Percentiles rank a stretch among this genome's conserved stretches.
Evolutionary conservation across 371 early-diverging fungal genomes (phyloP).

Genomic region (Lichtheimia hyalospora): DNA sequence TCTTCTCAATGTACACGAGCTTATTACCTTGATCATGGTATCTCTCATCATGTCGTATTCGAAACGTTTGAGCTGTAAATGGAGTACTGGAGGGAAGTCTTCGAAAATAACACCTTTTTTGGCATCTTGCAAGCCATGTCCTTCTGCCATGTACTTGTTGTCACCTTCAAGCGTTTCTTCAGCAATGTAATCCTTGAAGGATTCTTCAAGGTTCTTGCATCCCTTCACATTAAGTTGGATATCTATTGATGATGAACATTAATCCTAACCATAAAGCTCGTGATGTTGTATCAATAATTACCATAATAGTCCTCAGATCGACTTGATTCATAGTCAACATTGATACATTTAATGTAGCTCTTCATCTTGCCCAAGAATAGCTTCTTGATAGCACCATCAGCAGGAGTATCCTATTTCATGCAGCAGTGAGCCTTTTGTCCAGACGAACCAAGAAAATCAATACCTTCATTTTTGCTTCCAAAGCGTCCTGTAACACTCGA

Average conservation of each 20-base stretch:
- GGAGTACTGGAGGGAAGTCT: slow-evolving; percentile 95
- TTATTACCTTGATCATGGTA: slow-evolving; percentile 85
- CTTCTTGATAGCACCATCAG: slow-evolving; percentile 89
- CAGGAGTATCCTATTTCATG: slow-evolving; percentile 69
- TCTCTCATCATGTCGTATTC: slow-evolving; percentile 96
- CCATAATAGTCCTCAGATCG: slow-evolving; percentile 71
- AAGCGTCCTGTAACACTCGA: slow-evolving; percentile 93
- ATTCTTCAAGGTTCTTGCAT: slow-evolving; percentile 84
- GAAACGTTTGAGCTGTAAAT: slow-evolving; percentile 97
- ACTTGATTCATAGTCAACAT: slow-evolving; percentile 94
- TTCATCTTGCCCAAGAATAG: slow-evolving; percentile 96
- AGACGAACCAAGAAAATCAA: neutral
- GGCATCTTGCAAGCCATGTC: slow-evolving; percentile 95
- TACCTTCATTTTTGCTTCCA: slow-evolving; percentile 89
- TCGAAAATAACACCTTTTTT: slow-evolving; percentile 95
- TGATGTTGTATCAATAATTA: slow-evolving; percentile 2
- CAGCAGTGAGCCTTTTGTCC: neutral
- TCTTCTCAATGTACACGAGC: neutral
- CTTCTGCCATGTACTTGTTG: slow-evolving; percentile 97
- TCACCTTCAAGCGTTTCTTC: slow-evolving; percentile 96
- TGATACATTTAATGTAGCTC: slow-evolving; percentile 91
- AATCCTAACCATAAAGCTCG: neutral
- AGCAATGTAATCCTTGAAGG: slow-evolving; percentile 87
- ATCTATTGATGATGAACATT: slow-evolving; percentile 47
- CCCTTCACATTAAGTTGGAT: slow-evolving; percentile 96